Base-by-base conservation (phyloP, 2,329 filamentous ascomycete genomes). In the Phyllachora maydis region DNA sequence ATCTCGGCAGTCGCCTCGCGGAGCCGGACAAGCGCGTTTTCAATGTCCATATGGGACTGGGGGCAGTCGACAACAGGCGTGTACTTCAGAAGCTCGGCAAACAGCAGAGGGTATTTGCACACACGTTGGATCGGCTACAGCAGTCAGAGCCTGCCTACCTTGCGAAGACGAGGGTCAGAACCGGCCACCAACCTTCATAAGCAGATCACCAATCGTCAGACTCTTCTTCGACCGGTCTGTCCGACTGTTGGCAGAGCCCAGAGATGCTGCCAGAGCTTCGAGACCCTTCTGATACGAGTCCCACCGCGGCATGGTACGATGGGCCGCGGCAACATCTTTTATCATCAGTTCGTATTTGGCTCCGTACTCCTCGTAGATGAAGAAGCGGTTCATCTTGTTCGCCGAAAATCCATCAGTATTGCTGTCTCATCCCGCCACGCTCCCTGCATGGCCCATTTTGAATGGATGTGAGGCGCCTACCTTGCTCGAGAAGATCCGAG, bases 291-390 rank as follows among this genome's bases (percentile, higher is more conserved):
- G 82, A 39, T 82, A 85, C 4, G 65, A 61, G 21, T 71, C 62
- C 78, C 79, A 91, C 23, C 74, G 61, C 13, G 68, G 67, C 34
- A 78, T 62, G 5, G 61, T 64, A 28, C 69, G 63, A 31, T 76
- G 67, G 10, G 73, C 59, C 14, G 70, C 59, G 16, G 70, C 65
- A 17, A 90, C 52, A 32, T 91, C 79, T 32, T 75, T 69, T 22
- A 75, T 68, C 56, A 93, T 76, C 33, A 81, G 59, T 34, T 90
- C 79, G 45, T 88, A 91, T 40, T 85, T 85, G 24, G 76, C 75
- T 17, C 78, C 77, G 42, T 92, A 98, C 36, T 91, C 78, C 48
- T 91, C 77, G 41, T 98, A 98, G 23, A 74, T 58, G 40, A 77
- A 75, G 48, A 95, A 88, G 0, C 70, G 68, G 29, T 66, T 64